A percentile compares a stretch with the other conserved stretches of the same genome.
Conservation (phyloP, 352 stramenopile species). For the Pythium dissotocum region DNA sequence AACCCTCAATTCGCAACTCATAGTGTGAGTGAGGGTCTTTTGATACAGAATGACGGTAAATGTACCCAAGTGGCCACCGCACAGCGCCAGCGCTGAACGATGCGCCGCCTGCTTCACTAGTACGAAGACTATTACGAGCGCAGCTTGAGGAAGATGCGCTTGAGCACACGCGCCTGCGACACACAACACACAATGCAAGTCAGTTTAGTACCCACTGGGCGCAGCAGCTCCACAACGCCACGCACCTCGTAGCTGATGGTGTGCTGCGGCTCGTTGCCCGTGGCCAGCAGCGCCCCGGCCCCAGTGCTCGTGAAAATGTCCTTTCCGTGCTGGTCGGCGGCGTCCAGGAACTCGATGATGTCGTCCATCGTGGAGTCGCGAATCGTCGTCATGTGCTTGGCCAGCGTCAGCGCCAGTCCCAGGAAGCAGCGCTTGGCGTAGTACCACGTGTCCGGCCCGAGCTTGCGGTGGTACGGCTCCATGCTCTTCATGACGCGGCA, state of each 20-base stretch:
- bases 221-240: background rate
- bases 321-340: constrained; percentile 89
- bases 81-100: constrained; percentile 3
- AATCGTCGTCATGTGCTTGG: constrained; percentile 95
- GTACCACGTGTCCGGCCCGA: constrained; percentile 95
- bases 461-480: constrained; percentile 95
- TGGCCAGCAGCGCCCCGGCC: constrained; percentile 29
- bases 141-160: constrained; percentile 94
- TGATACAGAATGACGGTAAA: constrained; percentile 20
- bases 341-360: constrained; percentile 93
- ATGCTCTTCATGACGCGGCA: constrained; percentile 94
- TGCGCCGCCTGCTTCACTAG: background rate
- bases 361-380: constrained; percentile 94
- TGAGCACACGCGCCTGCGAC: constrained; percentile 85
- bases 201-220: background rate
- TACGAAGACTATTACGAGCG: constrained; percentile 36
- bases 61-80: constrained; percentile 20
- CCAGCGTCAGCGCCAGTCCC: constrained; percentile 90
- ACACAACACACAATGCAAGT: background rate
- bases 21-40: constrained; percentile 24
- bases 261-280: constrained; percentile 52
- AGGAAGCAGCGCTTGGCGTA: constrained; percentile 96
- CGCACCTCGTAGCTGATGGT: constrained; percentile 92
- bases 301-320: constrained; percentile 89
- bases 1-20: constrained; percentile 2